Conservation (phyloP, 306 rosid genomes). For the Prinsepia uniflora region DNA sequence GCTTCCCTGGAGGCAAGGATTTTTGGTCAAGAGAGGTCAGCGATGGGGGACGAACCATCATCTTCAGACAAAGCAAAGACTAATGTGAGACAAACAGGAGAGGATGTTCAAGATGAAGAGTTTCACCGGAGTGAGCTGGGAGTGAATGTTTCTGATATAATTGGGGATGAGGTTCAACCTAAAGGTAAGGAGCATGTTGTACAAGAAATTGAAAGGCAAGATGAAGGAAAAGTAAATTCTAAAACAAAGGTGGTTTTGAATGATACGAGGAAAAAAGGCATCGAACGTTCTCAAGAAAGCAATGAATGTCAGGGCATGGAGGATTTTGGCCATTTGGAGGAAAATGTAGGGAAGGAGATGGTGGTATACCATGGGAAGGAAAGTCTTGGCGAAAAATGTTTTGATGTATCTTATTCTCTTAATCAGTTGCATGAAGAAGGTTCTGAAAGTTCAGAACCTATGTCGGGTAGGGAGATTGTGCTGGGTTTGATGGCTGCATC, state of each 20-base stretch:
- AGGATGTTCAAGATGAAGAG: slow-evolving; percentile 31
- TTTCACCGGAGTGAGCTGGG: slow-evolving; percentile 19
- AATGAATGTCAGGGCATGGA: neutral
- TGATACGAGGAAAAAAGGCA: slow-evolving; percentile 19
- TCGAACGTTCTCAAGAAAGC: slow-evolving; percentile 27
- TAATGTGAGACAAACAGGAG: slow-evolving; percentile 30
- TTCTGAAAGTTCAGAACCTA: slow-evolving; percentile 18
- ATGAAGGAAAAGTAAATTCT: slow-evolving; percentile 22
- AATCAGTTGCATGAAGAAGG: slow-evolving; percentile 19
- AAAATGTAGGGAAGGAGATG: slow-evolving; percentile 37
- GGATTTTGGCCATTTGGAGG: slow-evolving; percentile 25
- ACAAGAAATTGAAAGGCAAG: slow-evolving; percentile 22
- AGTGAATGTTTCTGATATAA: slow-evolving; percentile 20
- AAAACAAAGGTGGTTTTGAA: slow-evolving; percentile 16
- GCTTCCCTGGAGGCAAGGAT: slow-evolving; percentile 28
- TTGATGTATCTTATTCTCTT: slow-evolving; percentile 13
- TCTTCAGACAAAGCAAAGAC: slow-evolving; percentile 18
- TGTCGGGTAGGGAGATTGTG: slow-evolving; percentile 38
- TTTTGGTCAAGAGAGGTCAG: slow-evolving; percentile 26
- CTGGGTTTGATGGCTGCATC: slow-evolving; percentile 60
- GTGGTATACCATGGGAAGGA: slow-evolving; percentile 31
- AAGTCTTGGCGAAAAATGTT: slow-evolving; percentile 24
- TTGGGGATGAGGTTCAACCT: slow-evolving; percentile 15
- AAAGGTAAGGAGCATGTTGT: slow-evolving; percentile 21
- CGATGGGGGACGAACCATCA: slow-evolving; percentile 27